Conservation (phyloP, 805 yeast species). For the Candida tallmaniae region DNA sequence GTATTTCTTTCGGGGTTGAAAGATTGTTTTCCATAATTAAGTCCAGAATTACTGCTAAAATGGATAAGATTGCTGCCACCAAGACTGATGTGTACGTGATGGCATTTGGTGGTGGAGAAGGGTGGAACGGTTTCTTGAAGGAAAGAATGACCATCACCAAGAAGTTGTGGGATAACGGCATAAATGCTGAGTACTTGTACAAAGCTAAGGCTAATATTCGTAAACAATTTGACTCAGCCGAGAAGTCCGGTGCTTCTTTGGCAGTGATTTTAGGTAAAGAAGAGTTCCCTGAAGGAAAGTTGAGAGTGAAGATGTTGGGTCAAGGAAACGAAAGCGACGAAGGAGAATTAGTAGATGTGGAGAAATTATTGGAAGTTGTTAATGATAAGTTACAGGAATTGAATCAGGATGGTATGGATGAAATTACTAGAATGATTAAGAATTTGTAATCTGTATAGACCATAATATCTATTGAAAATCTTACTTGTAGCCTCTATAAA, state of each 20-base stretch:
- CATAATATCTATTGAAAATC: no score
- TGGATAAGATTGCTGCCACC: conserved; percentile 68
- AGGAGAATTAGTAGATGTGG: conserved; percentile 71
- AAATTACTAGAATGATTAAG: conserved; percentile 58
- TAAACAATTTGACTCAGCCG: conserved; percentile 97
- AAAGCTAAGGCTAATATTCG: conserved; percentile 92
- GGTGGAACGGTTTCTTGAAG: conserved; percentile 86
- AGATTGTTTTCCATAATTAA: conserved; percentile 87
- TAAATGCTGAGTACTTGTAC: conserved; percentile 87
- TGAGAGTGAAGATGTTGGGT: conserved; percentile 85
- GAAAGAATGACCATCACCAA: conserved; percentile 90
- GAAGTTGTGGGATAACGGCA: conserved; percentile 79
- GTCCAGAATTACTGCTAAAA: conserved; percentile 57
- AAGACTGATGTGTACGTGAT: conserved; percentile 91
- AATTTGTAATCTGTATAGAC: conserved; percentile 34
- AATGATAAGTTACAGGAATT: conserved; percentile 29
- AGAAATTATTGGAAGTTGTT: conserved; percentile 52
- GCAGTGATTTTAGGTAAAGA: conserved; percentile 96
- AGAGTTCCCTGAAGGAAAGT: conserved; percentile 74
- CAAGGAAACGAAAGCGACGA: conserved; percentile 82
- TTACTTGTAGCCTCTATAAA: no score
- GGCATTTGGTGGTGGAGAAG: conserved; percentile 99
- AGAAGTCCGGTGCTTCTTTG: conserved; percentile 82
- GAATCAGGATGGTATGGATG: conserved; percentile 55
- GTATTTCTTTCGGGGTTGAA: conserved; percentile 95